Evolutionary conservation across 495 filamentous ascomycete species (phyloP), one percentile per base, ranked within the genome.

Genomic region (Aspergillus mulundensis): DNA sequence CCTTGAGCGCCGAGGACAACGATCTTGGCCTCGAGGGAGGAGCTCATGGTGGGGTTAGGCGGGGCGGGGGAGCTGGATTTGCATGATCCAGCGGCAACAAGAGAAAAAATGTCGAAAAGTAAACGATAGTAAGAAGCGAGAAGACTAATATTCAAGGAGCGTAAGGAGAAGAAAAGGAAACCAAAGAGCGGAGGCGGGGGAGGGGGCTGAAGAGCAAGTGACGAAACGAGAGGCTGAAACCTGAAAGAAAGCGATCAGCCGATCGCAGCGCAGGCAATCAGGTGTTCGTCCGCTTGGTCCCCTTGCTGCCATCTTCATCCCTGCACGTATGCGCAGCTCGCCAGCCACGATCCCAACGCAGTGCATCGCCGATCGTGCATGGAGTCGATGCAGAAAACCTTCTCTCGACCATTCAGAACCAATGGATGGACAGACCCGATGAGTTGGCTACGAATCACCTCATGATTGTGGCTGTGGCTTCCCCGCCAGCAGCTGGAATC

Each of bases 11-110:
- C 91, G 42, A 96, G 82, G 54, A 96, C 85, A 62, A 95, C 91
- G 51, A 96, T 91, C 71, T 96, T 96, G 62, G 91, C 91, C 75
- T 96, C 91, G 56, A 96, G 84, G 53, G 80, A 83, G 61, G 83
- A 85, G 69, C 84, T 85, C 85, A 86, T 89, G 60, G 71, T 61
- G 67, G 65, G 69, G 59, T 47, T 55, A 59, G 56, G 62, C 65
- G 63, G 66, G 63, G 49, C 54, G 36, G 47, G 58, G 61, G 42
- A 59, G 45, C 59, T 67, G 61, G 44, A 66, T 73, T 62, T 53
- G 66, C 70, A 70, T 72, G 66, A 61, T 70, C 57, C 58, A 69
- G 52, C 50, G 36, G 16, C 43, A 15, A 55, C 55, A 24, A 53
- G 5, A 19, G 57, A 20, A 18, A 38, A 18, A 34, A 7, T 25